Base-by-base conservation (phyloP, 1,139 yeast genomes). In the Geotrichum histeridarum region DNA sequence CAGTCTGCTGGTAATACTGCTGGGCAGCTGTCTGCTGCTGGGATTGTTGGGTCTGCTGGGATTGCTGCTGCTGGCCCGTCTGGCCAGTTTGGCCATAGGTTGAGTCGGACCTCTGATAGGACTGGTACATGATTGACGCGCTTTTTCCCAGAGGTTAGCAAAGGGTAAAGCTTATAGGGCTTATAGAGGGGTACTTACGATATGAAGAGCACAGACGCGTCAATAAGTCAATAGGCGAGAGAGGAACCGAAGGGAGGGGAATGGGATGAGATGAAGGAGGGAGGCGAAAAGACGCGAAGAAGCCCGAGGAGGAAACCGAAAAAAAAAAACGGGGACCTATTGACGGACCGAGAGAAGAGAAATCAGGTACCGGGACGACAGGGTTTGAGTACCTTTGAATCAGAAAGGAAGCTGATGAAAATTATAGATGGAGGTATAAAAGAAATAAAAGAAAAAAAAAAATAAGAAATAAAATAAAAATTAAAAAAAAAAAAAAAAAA, bases 31-130 rank as follows among this genome's bases (percentile, higher is more conserved):
- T 17, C 17, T 42, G 46, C 39, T 37, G 39, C 39, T 37, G 39
- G 39, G 39, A n/a, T 12, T n/a, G 9, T 6, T 33, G 37, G 2
- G 36, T 30, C 15, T 42, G 46, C 36, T 27, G 36, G 18, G 17
- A 14, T 27, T n/a, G 38, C 39, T 44, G 48, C 27, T 18, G 12
- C 48, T 44, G 48, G 9, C 14, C 14, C 1, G 38, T 8, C 15
- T 44, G 48, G n/a, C 27, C 48, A 8, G n/a, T 7, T 12, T 22
- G 46, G 46, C 36, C 46, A 42, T 42, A 42, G 18, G 35, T 6
- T 33, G n/a, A 7, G 11, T 35, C 36, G 11, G 46, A 30, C 8
- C 46, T 12, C 35, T 33, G n/a, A 18, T 42, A 42, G 15, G 46
- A 42, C 36, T 42, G 35, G 18, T 42, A 42, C 46, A 42, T 42